Percentiles rank a stretch among this genome's conserved stretches.
Conservation (phyloP, 2,329 filamentous ascomycete genomes). For the Trichoderma aggressivum region DNA sequence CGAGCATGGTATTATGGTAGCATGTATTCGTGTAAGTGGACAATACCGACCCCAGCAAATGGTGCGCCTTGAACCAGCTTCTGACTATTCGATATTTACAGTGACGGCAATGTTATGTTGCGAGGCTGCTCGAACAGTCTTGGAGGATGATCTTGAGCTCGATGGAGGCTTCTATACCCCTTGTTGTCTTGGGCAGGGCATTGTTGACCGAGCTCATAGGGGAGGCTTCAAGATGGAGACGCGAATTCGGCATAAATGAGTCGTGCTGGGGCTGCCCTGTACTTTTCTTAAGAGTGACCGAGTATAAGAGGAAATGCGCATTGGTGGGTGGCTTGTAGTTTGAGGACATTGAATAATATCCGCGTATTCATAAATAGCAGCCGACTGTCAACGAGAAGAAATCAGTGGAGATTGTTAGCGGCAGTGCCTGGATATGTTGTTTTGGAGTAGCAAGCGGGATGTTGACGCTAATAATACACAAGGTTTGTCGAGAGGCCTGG, state of each 20-base stretch:
- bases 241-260: slow-evolving; percentile 33
- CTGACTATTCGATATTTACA: slow-evolving; percentile 29
- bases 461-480: not conserved
- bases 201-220: slow-evolving; percentile 59
- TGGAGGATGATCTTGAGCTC: slow-evolving; percentile 59
- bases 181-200: slow-evolving; percentile 65
- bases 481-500: not conserved
- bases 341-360: not conserved
- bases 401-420: not conserved
- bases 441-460: not conserved
- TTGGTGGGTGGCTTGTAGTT: not conserved
- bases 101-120: slow-evolving; percentile 64
- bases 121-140: slow-evolving; percentile 62
- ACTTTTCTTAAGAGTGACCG: too few relatives aligned
- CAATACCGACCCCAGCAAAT: not conserved
- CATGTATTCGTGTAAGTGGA: slow-evolving; percentile 60
- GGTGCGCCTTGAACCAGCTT: not conserved
- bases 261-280: too few relatives aligned
- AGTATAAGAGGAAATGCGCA: not conserved
- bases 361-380: not conserved
- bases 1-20: slow-evolving; percentile 56
- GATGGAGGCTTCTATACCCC: slow-evolving; percentile 69
- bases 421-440: not conserved
- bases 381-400: not conserved
- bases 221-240: slow-evolving; percentile 62